Base-by-base conservation (phyloP, 208 protist genomes). In the Trypanosoma boissoni region DNA sequence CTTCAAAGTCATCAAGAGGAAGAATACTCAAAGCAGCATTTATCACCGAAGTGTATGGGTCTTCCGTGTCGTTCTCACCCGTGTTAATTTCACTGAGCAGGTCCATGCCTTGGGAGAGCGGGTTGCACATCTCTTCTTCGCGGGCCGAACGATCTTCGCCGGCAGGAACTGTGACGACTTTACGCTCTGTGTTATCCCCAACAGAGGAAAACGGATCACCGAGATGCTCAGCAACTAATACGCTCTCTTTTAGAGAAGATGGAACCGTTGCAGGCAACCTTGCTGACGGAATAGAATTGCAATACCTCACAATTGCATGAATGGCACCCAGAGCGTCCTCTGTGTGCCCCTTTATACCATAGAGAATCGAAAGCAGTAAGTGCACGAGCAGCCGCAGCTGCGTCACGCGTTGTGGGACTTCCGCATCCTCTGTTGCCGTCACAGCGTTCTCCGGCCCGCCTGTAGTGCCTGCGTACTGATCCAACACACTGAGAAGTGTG, bases 361-460 rank as follows among this genome's bases (percentile, higher is more conserved):
- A 5, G 51, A 39, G 34, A 39, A 39, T 6, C 8, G 65, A 44
- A 36, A 77, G 59, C 34, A 82, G 51, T 29, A 86, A 45, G 52
- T 82, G 72, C 10, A 64, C 72, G 2, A 68, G 34, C 8, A 73
- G 43, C 20, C 64, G 65, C 29, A 83, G 72, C 57, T 76, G 77
- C 58, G 58, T 71, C 1, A 73, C 45, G 14, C 56, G 64, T 36
- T 77, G 71, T 8, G 51, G 52, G 5, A 68, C 56, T 10, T 66
- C 57, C 6, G 74, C 52, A 21, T 44, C 55, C 42, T 67, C 48
- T 36, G 68, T 69, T 12, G 41, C 54, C 0, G 56, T 20, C 2
- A 26, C 43, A 24, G 58, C 65, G 16, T 32, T 55, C 20, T 37
- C 49, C 2, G 58, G 54, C n/a, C 60, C 45, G 48, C 59, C 74